phyloP scores from a whole-genome alignment of 2,329 filamentous ascomycete genomes.

The Curvularia sp. region DNA sequence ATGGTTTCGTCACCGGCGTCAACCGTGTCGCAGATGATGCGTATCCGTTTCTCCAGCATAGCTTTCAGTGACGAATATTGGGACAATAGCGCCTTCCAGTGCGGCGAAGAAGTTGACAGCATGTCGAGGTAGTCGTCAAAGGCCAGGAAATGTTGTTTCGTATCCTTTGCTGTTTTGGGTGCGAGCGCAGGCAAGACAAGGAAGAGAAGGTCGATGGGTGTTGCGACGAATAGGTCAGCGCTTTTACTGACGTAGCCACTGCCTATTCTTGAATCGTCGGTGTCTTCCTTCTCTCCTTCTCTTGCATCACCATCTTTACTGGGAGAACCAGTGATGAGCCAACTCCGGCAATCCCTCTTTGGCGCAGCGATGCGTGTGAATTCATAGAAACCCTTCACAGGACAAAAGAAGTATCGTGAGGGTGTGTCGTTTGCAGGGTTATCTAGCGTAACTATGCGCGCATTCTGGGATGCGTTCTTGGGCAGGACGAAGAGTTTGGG shows the following conservation, averaged over 20 bases:
- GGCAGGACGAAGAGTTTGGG: slow-evolving; percentile 67
- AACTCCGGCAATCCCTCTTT: slow-evolving; percentile 61
- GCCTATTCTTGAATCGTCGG: slow-evolving; percentile 23
- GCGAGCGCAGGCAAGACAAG: slow-evolving; percentile 76
- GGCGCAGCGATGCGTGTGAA: slow-evolving; percentile 65
- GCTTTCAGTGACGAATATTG: slow-evolving; percentile 49
- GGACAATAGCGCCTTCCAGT: slow-evolving; percentile 65
- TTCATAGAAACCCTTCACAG: slow-evolving; percentile 65
- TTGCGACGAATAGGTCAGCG: slow-evolving; percentile 82
- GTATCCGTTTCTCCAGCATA: slow-evolving; percentile 70
- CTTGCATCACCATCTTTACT: slow-evolving; percentile 12
- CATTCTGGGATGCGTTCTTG: slow-evolving; percentile 58
- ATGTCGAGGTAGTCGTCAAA: slow-evolving; percentile 76
- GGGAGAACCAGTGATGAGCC: slow-evolving; percentile 54
- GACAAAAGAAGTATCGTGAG: slow-evolving; percentile 66
- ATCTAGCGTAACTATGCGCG: slow-evolving; percentile 63
- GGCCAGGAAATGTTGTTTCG: slow-evolving; percentile 71
- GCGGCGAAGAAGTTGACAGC: slow-evolving; percentile 62
- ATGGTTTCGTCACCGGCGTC: slow-evolving; percentile 84
- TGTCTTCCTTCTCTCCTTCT: slow-evolving; percentile 9
- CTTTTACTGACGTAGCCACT: slow-evolving; percentile 67
- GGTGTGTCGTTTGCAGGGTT: slow-evolving; percentile 60
- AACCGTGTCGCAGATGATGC: slow-evolving; percentile 77
- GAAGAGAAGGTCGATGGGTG: slow-evolving; percentile 84
- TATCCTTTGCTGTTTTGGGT: slow-evolving; percentile 55